These are phyloP conservation scores for Ceratocystis albifundus DNA, from an alignment of 2,329 filamentous ascomycete genomes.

Conservation along the genomic window DNA sequence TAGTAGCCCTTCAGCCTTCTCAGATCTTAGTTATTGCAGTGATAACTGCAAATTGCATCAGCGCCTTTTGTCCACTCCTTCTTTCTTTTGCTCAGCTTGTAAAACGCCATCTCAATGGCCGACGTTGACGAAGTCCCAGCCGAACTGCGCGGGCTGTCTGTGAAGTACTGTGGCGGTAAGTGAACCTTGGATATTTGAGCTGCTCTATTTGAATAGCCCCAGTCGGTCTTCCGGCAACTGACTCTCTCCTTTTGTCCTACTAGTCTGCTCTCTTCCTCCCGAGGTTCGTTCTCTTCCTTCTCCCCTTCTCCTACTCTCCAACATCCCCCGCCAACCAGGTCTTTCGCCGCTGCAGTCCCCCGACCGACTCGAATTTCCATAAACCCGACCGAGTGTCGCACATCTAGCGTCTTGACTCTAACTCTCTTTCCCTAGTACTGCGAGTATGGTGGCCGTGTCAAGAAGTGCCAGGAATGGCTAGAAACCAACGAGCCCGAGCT, in stretches of 20 bases:
- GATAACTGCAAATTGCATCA: background rate
- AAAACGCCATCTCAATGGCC: constrained; percentile 20
- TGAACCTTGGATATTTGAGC: constrained; percentile 19
- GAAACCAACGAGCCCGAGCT: constrained; percentile 59
- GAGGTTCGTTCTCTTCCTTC: constrained; percentile 43
- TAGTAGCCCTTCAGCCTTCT: too few species aligned
- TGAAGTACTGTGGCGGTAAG: constrained; percentile 50
- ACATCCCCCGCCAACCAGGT: constrained; percentile 7
- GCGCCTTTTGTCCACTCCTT: background rate
- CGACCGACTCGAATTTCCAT: constrained; percentile 7
- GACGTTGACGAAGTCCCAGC: constrained; percentile 21
- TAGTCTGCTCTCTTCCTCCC: constrained; percentile 54
- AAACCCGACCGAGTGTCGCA: background rate
- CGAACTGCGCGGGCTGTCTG: constrained; percentile 25
- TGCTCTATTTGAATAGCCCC: too few species aligned
- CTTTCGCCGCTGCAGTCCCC: constrained; percentile 13
- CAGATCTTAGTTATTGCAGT: background rate
- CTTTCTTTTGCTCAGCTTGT: background rate
- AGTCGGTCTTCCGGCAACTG: background rate
- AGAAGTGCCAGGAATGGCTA: constrained; percentile 97
- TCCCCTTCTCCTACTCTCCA: background rate
- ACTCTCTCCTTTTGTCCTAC: constrained; percentile 3
- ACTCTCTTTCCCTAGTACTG: constrained; percentile 59
- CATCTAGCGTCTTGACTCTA: constrained; percentile 16
- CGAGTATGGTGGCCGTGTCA: constrained; percentile 91